Evolutionary conservation across 1,284 basidiomycete species (phyloP), one percentile per base, ranked within the genome.

Genomic region (Puccinia polysora): DNA sequence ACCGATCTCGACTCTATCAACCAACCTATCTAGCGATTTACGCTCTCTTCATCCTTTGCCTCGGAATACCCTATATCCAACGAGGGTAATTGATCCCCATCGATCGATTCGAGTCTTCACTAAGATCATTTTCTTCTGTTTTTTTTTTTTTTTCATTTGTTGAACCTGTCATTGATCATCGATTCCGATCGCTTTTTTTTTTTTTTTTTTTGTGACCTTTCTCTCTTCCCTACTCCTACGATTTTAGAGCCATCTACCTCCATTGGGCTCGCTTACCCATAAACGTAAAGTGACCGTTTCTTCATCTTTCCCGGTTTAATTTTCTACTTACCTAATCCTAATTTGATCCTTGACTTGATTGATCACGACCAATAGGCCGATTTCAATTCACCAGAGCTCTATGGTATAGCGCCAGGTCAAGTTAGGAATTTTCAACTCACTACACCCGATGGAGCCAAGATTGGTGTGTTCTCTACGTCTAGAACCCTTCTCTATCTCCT

Each of bases 341-440:
- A 43, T 8, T 18, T 52, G 32, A 3, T n/a, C 32, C 32, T 25
- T 32, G 38, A n/a, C 34, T 50, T 23, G n/a, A n/a, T 18, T 52
- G 49, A 49, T 3, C 20, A 49, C 36, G 7, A 28, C 20, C 5
- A 43, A 56, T 28, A 69, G 65, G 65, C 65, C 8, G 43, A 69
- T 36, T 69, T 69, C 30, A 34, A 49, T 58, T 25, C 53, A 20
- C 65, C 65, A 20, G 65, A 69, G 50, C 20, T 30, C 4, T 69
- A 69, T 32, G 65, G 65, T 3, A 49, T 69, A 30, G 36, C 55
- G 15, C 25, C 55, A 8, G 65, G 65, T 2, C 65, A 69, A 25
- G 65, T 69, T 25, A 40, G 55, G 38, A 69, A 69, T 43, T 59
- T 69, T n/a, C 45, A 69, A 32, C 65, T 69, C 10, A 58, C 53